phyloP scores from a whole-genome alignment of 2,329 filamentous ascomycete genomes.

The Cryoendolithus antarcticus region DNA sequence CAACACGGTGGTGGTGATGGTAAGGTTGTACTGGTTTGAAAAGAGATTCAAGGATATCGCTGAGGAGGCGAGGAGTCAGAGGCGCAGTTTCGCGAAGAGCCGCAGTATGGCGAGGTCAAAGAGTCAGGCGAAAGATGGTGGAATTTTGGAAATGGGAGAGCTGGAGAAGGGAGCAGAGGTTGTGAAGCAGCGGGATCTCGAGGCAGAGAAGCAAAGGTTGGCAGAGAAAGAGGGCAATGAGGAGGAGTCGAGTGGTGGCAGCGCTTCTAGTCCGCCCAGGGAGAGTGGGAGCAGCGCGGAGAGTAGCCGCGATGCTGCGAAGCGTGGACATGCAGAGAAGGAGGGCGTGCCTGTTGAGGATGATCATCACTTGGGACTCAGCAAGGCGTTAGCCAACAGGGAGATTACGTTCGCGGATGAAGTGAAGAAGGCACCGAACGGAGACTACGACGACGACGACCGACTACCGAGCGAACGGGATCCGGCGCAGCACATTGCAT shows the following conservation, averaged over 20 bases:
- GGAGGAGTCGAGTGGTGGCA: constrained; percentile 15
- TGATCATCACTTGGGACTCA: constrained; percentile 16
- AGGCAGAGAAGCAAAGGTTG: constrained; percentile 13
- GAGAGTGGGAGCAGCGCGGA: constrained; percentile 1
- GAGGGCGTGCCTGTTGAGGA: constrained; percentile 5
- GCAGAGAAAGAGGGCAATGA: constrained; percentile 33
- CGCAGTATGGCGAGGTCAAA: constrained; percentile 22
- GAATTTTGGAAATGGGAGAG: constrained; percentile 14
- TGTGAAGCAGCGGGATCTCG: constrained; percentile 37
- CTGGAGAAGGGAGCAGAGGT: constrained; percentile 34
- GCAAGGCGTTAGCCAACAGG: constrained; percentile 16
- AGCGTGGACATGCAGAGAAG: background rate
- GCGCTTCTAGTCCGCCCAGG: constrained; percentile 2
- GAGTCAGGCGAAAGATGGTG: background rate
- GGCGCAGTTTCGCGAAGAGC: constrained; percentile 51
- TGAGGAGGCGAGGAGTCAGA: constrained; percentile 54
- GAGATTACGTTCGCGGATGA: constrained; percentile 60
- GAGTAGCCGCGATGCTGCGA: background rate
- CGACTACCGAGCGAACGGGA: constrained; percentile 43
- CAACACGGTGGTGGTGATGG: constrained; percentile 75
- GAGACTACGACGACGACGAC: constrained; percentile 29
- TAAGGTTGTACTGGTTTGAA: constrained; percentile 96
- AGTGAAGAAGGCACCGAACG: constrained; percentile 28
- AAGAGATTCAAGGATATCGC: constrained; percentile 83
- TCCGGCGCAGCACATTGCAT: constrained; percentile 63